Base-by-base conservation (phyloP, 2,329 filamentous ascomycete species). In the Lachnellula cervina region DNA sequence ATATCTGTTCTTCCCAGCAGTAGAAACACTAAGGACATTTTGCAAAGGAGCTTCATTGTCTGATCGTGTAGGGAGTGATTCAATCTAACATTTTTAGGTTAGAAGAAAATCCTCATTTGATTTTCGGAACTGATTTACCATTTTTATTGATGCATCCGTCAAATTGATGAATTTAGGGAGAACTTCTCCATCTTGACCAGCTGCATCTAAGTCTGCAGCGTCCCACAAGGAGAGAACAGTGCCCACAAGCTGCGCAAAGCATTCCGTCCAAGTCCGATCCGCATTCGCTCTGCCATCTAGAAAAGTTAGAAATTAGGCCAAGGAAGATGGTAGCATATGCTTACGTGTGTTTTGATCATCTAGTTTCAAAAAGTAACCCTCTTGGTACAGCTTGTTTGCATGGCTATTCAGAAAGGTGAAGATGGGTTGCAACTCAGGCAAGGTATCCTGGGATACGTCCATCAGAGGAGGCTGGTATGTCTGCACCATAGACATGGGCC, bases 171-270 rank as follows among this genome's bases (percentile, higher is more conserved):
- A 99, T 50, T 89, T 94, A 34, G 91, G 90, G 43, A 93, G 77
- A 48, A 96, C 89, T 68, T 96, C 89, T 62, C 86, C 88, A 66
- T 94, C 84, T 64, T 90, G 87, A 37, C 89, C 90, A 13, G 90
- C 92, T 40, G 84, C 85, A 74, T 99, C 94, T 56, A 97, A 80
- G 70, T 94, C 91, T 61, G 89, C 86, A 23, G 93, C 92, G 73
- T 99, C 93, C 94, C 94, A 99, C 49, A 97, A 76, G 6, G 94
- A 97, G 55, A 99, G 76, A 16, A 97, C 90, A 1, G 94, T 97
- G 62, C 94, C 94, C 17, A 97, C 90, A 16, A 99, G 84, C 71
- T 97, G 94, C 44, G 93, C 92, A 74, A 97, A 99, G 73, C 90
- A 97, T 77, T 99, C 94, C 38, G 88, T 88, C 94, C 94, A 99